phyloP scores from a whole-genome alignment of 1,284 basidiomycete genomes.

The Psilocybe mexicana region DNA sequence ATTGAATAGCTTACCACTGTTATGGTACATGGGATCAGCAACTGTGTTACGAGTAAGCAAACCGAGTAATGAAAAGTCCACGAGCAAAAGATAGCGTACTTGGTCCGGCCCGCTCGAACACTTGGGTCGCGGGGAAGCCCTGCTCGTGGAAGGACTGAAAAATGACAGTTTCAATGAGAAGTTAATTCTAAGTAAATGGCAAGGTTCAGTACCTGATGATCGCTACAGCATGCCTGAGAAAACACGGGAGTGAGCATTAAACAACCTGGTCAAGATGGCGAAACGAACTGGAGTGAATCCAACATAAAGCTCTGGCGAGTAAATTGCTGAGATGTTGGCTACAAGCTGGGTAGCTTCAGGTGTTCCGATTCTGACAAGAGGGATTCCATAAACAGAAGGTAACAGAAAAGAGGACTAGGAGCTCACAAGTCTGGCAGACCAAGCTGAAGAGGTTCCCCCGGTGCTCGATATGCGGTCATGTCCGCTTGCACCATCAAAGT shows the following conservation, averaged over 20 bases:
- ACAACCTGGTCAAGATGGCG: background rate
- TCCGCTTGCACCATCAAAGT: conserved; percentile 86
- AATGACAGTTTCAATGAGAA: background rate
- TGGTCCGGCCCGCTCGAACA: conserved; percentile 81
- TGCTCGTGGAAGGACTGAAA: conserved; percentile 74
- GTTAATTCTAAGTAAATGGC: background rate
- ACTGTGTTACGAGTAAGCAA: conserved; percentile 40
- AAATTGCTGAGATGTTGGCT: conserved; percentile 69
- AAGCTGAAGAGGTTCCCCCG: conserved; percentile 76
- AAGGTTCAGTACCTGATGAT: conserved; percentile 61
- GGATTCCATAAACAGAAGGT: background rate
- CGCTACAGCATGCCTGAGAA: conserved; percentile 78
- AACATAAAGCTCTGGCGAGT: conserved; percentile 80
- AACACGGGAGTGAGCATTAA: background rate
- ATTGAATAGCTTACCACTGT: conserved; percentile 54
- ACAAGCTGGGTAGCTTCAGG: conserved; percentile 76
- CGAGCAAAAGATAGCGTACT: conserved; percentile 42
- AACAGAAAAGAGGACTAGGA: conserved; percentile 2
- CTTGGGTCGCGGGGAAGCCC: conserved; percentile 80
- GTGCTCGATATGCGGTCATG: conserved; percentile 81
- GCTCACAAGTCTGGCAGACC: conserved; percentile 67
- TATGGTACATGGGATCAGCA: conserved; percentile 85
- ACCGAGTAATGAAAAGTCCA: background rate
- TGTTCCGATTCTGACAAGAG: conserved; percentile 65
- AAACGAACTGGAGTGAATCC: conserved; percentile 64